These are phyloP conservation scores for Tephrocybe sp. DNA, from an alignment of 768 basidiomycete species.

Conservation along the genomic window DNA sequence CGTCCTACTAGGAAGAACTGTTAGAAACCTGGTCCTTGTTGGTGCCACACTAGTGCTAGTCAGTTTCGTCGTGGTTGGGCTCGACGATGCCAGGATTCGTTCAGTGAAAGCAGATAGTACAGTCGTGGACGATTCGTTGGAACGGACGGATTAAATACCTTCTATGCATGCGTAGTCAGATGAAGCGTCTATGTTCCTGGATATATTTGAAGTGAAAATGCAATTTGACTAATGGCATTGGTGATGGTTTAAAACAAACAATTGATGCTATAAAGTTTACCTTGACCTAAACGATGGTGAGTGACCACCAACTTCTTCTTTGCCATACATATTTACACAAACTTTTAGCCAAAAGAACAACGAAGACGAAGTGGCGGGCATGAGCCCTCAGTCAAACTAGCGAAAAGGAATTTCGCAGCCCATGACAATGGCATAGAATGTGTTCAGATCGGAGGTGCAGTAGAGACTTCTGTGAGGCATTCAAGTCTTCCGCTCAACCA, in stretches of 20 bases:
- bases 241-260: no score
- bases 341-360: slow-evolving; percentile 38
- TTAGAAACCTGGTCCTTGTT: slow-evolving; percentile 57
- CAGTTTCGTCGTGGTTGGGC: slow-evolving; percentile 76
- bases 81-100: slow-evolving; percentile 40
- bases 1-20: slow-evolving; percentile 57
- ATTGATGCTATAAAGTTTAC: no score
- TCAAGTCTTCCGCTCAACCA: not conserved
- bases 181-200: no score
- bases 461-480: slow-evolving; percentile 40
- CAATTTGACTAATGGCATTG: no score
- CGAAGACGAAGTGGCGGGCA: slow-evolving; percentile 47
- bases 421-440: slow-evolving; percentile 49
- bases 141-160: not conserved
- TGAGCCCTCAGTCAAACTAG: slow-evolving; percentile 48
- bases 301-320: not conserved
- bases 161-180: not conserved
- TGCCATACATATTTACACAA: not conserved
- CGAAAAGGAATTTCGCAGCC: slow-evolving; percentile 48
- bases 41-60: slow-evolving; percentile 78
- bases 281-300: not conserved
- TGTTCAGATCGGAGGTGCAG: slow-evolving; percentile 43
- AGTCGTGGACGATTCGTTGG: slow-evolving; percentile 1
- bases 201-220: no score
- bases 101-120: slow-evolving; percentile 6